Evolutionary conservation across 805 yeast genomes (phyloP).

Genomic region (Wickerhamiella occidentalis): DNA sequence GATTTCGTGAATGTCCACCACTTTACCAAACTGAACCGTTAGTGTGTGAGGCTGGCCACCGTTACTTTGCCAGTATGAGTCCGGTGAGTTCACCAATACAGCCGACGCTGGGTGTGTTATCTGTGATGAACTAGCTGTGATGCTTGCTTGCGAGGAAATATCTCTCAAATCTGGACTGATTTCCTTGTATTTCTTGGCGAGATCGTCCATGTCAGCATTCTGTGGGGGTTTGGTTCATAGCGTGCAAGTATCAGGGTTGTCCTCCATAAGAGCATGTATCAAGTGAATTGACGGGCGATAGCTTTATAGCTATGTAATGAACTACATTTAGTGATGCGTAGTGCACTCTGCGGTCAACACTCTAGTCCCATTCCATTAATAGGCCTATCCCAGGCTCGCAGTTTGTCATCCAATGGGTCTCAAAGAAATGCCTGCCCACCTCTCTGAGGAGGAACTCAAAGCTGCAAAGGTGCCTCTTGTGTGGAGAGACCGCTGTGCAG

Average conservation of each 20-base stretch:
- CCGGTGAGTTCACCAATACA: slow-evolving; percentile 56
- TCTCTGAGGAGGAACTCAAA: slow-evolving; percentile 75
- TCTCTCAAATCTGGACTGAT: slow-evolving; percentile 37
- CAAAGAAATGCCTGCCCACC: slow-evolving; percentile 24
- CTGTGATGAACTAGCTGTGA: slow-evolving; percentile 72
- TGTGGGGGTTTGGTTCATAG: too few species aligned
- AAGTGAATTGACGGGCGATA: too few species aligned
- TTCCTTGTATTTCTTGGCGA: not conserved
- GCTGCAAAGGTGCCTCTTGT: slow-evolving; percentile 62
- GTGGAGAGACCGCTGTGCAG: slow-evolving; percentile 77
- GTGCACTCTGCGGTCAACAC: too few species aligned
- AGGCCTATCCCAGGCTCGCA: not conserved
- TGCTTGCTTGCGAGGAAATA: slow-evolving; percentile 66
- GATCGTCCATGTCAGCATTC: slow-evolving; percentile 4
- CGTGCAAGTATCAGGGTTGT: too few species aligned
- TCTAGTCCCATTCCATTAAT: not conserved
- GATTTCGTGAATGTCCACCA: slow-evolving; percentile 54
- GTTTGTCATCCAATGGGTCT: slow-evolving; percentile 21
- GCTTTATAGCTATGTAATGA: too few species aligned
- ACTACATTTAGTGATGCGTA: too few species aligned
- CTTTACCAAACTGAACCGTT: slow-evolving; percentile 66
- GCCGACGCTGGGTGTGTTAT: slow-evolving; percentile 60
- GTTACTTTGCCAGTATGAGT: slow-evolving; percentile 87
- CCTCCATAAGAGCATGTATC: too few species aligned
- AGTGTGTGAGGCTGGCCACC: slow-evolving; percentile 80